Conservation (phyloP, 441 rosid species). For the Melastoma candidum region DNA sequence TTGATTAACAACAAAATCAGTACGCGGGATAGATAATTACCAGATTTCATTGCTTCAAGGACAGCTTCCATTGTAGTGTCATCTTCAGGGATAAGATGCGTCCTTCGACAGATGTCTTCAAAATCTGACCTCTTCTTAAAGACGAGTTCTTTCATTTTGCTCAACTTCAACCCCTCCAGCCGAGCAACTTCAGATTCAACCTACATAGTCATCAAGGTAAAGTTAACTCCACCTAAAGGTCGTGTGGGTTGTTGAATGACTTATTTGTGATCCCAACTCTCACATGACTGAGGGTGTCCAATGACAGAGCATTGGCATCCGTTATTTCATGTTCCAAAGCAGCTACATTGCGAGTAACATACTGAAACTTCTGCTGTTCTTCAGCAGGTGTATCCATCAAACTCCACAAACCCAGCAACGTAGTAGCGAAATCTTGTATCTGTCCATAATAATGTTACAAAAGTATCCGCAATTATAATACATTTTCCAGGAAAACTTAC, state of each 20-base stretch:
- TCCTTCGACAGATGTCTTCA: constrained; percentile 87
- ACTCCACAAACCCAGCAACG: constrained; percentile 91
- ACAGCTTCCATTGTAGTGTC: constrained; percentile 53
- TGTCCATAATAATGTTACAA: constrained; percentile 21
- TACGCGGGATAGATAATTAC: constrained; percentile 25
- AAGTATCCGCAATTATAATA: constrained; percentile 1
- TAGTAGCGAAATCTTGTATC: constrained; percentile 96
- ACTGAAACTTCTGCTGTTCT: constrained; percentile 86
- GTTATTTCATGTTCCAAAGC: constrained; percentile 93
- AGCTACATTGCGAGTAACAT: constrained; percentile 85
- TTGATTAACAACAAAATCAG: not conserved
- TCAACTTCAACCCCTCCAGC: constrained; percentile 76
- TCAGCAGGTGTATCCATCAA: constrained; percentile 96
- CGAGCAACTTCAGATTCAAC: constrained; percentile 84
- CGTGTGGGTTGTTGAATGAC: not conserved
- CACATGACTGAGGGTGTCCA: constrained; percentile 68
- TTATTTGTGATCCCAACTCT: constrained; percentile 14
- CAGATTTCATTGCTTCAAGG: constrained; percentile 71
- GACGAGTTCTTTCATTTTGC: constrained; percentile 98
- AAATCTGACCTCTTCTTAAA: constrained; percentile 80
- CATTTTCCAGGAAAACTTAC: not conserved
- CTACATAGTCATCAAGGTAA: constrained; percentile 26
- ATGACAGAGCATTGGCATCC: constrained; percentile 72
- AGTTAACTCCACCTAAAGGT: not conserved
- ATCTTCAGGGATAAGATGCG: constrained; percentile 68